Evolutionary conservation across 78 protist genomes (phyloP).

Genomic region (Dictyostelium purpureum): DNA sequence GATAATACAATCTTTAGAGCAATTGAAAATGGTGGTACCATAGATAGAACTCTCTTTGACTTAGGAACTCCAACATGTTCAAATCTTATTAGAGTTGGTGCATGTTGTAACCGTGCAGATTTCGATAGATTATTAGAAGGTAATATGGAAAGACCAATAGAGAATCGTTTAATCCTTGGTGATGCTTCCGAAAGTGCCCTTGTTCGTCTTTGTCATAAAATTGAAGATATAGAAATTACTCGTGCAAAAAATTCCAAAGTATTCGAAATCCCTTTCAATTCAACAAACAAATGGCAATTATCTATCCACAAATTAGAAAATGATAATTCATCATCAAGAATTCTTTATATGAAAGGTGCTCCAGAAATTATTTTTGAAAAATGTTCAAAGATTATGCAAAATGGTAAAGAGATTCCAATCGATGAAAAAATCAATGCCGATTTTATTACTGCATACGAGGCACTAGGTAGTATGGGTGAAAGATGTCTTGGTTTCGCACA

Average conservation of each 20-base stretch:
- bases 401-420: conserved; percentile 73
- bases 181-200: conserved; percentile 92
- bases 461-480: conserved; percentile 61
- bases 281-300: conserved; percentile 91
- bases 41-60: conserved; percentile 42
- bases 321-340: conserved; percentile 1
- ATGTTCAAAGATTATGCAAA: conserved; percentile 76
- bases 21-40: conserved; percentile 22
- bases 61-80: conserved; percentile 12
- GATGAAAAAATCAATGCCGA: conserved; percentile 30
- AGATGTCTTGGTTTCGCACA: conserved; percentile 73
- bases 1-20: conserved; percentile 50
- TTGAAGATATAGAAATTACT: conserved; percentile 21
- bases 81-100: conserved; percentile 17
- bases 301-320: conserved; percentile 46
- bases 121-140: conserved; percentile 55
- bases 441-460: conserved; percentile 67
- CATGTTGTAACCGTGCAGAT: conserved; percentile 60
- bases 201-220: conserved; percentile 34
- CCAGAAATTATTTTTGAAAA: conserved; percentile 90
- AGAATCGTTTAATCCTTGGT: conserved; percentile 79
- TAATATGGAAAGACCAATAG: conserved; percentile 64
- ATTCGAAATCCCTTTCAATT: conserved; percentile 93
- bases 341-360: conserved; percentile 93
- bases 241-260: conserved; percentile 71